phyloP scores from a whole-genome alignment of 345 rosid genomes.

The Aquilaria sinensis region DNA sequence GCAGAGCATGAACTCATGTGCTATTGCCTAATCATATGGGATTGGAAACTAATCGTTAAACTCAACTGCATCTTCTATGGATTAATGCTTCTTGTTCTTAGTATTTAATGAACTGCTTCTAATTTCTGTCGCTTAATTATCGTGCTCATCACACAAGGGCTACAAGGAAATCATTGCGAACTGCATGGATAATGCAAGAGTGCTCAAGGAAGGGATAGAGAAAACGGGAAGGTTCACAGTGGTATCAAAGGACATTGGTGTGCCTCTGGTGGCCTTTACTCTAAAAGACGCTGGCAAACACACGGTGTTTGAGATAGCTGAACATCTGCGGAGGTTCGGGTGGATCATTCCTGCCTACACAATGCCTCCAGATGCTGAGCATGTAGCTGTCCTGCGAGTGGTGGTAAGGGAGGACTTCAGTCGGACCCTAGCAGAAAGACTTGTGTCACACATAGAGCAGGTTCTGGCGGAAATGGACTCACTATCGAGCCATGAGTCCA shows the following conservation, averaged over 20 bases:
- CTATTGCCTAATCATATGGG: no score
- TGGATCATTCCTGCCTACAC: constrained; percentile 92
- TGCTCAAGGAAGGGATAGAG: constrained; percentile 57
- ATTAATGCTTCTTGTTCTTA: neutral
- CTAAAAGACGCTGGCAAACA: constrained; percentile 49
- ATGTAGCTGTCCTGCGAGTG: constrained; percentile 71
- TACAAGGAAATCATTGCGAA: constrained; percentile 38
- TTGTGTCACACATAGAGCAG: constrained; percentile 40
- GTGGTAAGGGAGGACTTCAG: constrained; percentile 83
- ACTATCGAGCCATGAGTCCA: constrained; percentile 20
- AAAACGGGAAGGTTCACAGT: constrained; percentile 49
- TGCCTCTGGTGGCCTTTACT: constrained; percentile 70
- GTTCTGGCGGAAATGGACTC: constrained; percentile 53
- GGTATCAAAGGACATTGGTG: constrained; percentile 61
- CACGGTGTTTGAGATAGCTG: constrained; percentile 63
- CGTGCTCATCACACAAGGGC: neutral
- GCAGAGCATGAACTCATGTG: no score
- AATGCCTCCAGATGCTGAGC: constrained; percentile 85
- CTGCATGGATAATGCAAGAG: constrained; percentile 46
- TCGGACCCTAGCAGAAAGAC: constrained; percentile 68
- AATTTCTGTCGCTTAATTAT: neutral
- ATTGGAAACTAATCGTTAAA: no score
- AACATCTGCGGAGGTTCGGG: constrained; percentile 51
- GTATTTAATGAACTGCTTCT: no score
- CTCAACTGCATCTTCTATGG: constrained; percentile 13